Evolutionary conservation across 2,329 filamentous ascomycete species (phyloP), one percentile per base, ranked within the genome.

Genomic region (Monilinia fructicola): DNA sequence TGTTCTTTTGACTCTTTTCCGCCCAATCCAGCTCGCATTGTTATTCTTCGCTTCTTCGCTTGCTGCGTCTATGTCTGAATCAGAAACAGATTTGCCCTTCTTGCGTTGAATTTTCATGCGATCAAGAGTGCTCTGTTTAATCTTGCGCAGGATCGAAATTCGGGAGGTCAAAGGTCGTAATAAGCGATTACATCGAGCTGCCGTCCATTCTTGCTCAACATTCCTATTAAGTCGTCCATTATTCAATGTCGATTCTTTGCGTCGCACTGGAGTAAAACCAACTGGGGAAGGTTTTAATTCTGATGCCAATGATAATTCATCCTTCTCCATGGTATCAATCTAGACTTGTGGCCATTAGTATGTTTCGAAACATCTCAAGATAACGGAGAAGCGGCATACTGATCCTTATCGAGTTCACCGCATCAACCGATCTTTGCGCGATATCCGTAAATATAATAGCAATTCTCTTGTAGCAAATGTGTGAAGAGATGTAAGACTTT

Each of bases 131-230:
- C 69, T 66, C 52, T 70, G 64, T 21, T 73, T 65, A 6, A 78
- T 76, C 66, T 77, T 80, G 31, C 76, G 76, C 3, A 82, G 71
- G 46, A 79, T 77, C 68, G 77, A 74, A 46, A 82, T 77, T 54
- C 79, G 76, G 16, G 80, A 81, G 38, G 78, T 75, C 64, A 82
- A 70, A 10, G 79, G 78, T 42, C 80, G 78, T 44, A 82, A 75
- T 53, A 82, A 71, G 28, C 80, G 78, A 64, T 81, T 76, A 64
- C 80, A 81, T 67, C 79, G 77, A 44, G 79, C 76, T 28, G 79
- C 73, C 14, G 79, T 81, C 80, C 80, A 77, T 67, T 74, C 73
- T 60, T 72, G 70, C 54, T 71, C 70, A 16, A 61, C 55, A 52
- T 72, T 70, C 14, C 67, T 65, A 44, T 69, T 48, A 26, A 69